phyloP scores from a whole-genome alignment of 345 rosid genomes.

The Gynandropsis gynandra region DNA sequence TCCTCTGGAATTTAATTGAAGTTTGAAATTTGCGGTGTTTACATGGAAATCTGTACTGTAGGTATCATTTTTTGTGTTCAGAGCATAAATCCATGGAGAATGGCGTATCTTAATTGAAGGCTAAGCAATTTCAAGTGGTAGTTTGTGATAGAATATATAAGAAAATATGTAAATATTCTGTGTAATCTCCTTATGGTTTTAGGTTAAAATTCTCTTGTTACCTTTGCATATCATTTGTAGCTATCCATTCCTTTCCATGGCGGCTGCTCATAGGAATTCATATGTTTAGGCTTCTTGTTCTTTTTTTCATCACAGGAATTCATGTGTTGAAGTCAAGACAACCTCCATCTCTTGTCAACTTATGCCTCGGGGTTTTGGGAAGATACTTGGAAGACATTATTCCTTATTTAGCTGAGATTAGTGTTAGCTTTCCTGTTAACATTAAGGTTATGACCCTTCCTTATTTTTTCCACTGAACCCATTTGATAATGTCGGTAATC shows the following conservation, averaged over 20 bases:
- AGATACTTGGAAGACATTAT: conserved; percentile 69
- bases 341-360: conserved; percentile 59
- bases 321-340: conserved; percentile 25
- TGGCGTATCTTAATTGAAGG: too few relatives aligned
- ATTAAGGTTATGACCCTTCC: conserved; percentile 46
- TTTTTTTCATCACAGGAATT: conserved; percentile 29
- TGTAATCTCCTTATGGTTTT: too few relatives aligned
- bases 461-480: not conserved
- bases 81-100: too few relatives aligned
- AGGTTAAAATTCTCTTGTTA: too few relatives aligned
- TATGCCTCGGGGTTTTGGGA: conserved; percentile 82
- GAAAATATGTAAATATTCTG: too few relatives aligned
- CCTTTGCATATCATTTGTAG: not conserved
- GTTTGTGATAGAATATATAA: too few relatives aligned
- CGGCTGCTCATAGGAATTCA: not conserved
- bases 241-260: not conserved
- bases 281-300: conserved; percentile 2
- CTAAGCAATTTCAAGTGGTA: too few relatives aligned
- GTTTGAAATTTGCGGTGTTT: too few relatives aligned
- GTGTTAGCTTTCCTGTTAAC: conserved; percentile 48
- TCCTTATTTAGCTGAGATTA: conserved; percentile 53
- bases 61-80: too few relatives aligned
- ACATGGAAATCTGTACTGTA: not conserved
- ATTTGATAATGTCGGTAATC: not conserved
- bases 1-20: too few relatives aligned